Evolutionary conservation across 192 early-diverging fungal species (phyloP).

Genomic region (Linnemannia zychae): DNA sequence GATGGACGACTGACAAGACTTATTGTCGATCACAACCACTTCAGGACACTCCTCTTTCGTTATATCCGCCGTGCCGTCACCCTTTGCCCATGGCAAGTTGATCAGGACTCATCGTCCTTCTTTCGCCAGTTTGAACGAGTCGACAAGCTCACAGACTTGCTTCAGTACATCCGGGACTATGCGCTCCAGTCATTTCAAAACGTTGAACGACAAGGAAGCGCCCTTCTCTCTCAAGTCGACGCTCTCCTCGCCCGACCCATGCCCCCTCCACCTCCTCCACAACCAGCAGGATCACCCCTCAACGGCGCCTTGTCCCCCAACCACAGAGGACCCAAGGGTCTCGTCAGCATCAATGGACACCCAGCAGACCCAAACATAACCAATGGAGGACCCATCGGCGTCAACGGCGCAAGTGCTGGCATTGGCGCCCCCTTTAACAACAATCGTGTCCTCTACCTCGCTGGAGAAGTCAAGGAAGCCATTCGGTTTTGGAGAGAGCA

Average conservation of each 20-base stretch:
- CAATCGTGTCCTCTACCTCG: constrained; percentile 32
- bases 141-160: constrained; percentile 23
- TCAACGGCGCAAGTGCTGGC: neutral
- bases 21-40: constrained; percentile 41
- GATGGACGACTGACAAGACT: constrained; percentile 35
- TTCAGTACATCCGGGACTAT: constrained; percentile 32
- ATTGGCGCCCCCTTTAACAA: constrained; percentile 23
- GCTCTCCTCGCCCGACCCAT: constrained; percentile 30
- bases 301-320: constrained; percentile 20
- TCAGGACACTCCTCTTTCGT: constrained; percentile 35
- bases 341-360: constrained; percentile 4
- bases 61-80: constrained; percentile 36
- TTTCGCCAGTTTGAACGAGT: constrained; percentile 37
- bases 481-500: constrained; percentile 55
- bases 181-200: constrained; percentile 41
- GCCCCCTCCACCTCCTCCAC: constrained; percentile 20
- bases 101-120: constrained; percentile 47
- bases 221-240: constrained; percentile 42
- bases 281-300: constrained; percentile 10
- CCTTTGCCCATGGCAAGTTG: constrained; percentile 33
- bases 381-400: neutral
- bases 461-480: constrained; percentile 52
- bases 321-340: constrained; percentile 4
- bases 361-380: neutral
- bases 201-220: constrained; percentile 33